Conservation (phyloP, 495 filamentous ascomycete genomes). For the Aspergillus diversus region DNA sequence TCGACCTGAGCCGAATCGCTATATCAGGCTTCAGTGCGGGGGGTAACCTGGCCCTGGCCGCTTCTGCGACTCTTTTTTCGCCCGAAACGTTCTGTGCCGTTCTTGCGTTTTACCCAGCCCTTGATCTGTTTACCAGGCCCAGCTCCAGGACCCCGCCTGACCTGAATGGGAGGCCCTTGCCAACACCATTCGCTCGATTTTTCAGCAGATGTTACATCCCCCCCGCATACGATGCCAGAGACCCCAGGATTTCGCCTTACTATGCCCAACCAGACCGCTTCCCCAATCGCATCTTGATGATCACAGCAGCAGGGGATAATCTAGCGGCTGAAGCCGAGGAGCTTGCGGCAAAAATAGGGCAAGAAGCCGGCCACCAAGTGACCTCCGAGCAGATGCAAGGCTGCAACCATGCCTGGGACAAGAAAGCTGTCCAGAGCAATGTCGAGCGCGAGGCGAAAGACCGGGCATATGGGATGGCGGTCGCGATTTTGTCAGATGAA, state of each 20-base stretch:
- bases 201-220: conserved; percentile 40
- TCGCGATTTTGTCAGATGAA: conserved; percentile 32
- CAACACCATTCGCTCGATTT: conserved; percentile 30
- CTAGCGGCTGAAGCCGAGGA: conserved; percentile 47
- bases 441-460: conserved; percentile 38
- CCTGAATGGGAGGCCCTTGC: conserved; percentile 28
- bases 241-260: conserved; percentile 51
- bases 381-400: conserved; percentile 42
- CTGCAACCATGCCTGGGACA: conserved; percentile 49
- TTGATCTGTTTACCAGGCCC: conserved; percentile 36
- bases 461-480: conserved; percentile 39
- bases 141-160: conserved; percentile 33
- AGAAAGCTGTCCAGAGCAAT: conserved; percentile 30
- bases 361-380: conserved; percentile 38
- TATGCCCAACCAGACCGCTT: conserved; percentile 43
- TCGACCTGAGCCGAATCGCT: conserved; percentile 39
- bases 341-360: conserved; percentile 38
- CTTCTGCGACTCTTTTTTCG: conserved; percentile 42
- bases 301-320: conserved; percentile 47
- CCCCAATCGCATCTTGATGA: conserved; percentile 44
- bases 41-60: conserved; percentile 46
- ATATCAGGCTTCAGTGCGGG: conserved; percentile 52
- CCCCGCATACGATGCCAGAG: conserved; percentile 36
- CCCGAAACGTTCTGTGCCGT: conserved; percentile 43
- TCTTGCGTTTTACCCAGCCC: conserved; percentile 45